Conservation (phyloP, 2,329 filamentous ascomycete genomes). For the Zarea fungicola region DNA sequence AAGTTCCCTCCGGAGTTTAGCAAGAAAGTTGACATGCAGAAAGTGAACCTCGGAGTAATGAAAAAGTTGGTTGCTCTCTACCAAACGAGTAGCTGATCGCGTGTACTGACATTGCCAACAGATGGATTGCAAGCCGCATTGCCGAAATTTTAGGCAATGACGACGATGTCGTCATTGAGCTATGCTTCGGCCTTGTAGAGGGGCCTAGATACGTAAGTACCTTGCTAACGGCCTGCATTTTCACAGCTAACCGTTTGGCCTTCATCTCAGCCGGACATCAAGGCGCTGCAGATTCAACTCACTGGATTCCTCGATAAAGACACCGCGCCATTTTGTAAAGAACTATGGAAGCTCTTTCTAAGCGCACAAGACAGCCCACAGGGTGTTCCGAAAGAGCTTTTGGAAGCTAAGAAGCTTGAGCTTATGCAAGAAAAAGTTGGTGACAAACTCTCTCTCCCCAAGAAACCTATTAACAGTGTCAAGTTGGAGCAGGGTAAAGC, state of each 20-base stretch:
- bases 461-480: conserved; percentile 10
- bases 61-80: conserved; percentile 67
- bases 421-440: conserved; percentile 88
- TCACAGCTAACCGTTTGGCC: conserved; percentile 23
- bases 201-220: conserved; percentile 66
- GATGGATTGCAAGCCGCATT: conserved; percentile 90
- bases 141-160: conserved; percentile 85
- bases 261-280: conserved; percentile 76
- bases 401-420: conserved; percentile 95
- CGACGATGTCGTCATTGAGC: conserved; percentile 92
- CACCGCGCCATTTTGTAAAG: conserved; percentile 82
- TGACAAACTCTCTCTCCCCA: not conserved
- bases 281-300: conserved; percentile 88
- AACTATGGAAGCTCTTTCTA: conserved; percentile 85
- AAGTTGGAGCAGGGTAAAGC: conserved; percentile 79
- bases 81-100: conserved; percentile 5
- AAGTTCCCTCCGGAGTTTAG: conserved; percentile 93
- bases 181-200: conserved; percentile 67
- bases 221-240: conserved; percentile 11
- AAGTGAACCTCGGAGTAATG: conserved; percentile 96
- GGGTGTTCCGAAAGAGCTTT: conserved; percentile 86
- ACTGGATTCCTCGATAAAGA: conserved; percentile 95
- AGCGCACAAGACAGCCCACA: conserved; percentile 85
- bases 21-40: conserved; percentile 93
- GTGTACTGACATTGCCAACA: conserved; percentile 33